These are phyloP conservation scores for Tuber microsphaerosporum DNA, from an alignment of 495 filamentous ascomycete species.

Conservation along the genomic window DNA sequence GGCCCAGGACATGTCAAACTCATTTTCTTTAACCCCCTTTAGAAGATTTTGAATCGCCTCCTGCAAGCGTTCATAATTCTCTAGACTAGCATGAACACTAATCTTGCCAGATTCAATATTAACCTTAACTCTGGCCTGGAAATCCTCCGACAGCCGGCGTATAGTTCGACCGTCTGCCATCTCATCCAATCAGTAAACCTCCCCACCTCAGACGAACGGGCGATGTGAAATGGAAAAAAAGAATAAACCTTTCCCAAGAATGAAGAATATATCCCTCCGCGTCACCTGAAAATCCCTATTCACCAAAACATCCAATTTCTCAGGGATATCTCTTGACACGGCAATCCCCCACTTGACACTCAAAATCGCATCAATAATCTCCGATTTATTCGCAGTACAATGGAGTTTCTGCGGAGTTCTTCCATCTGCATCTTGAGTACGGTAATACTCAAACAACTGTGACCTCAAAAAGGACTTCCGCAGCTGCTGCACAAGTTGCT, in stretches of 20 bases:
- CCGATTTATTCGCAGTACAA: constrained; percentile 11
- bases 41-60: constrained; percentile 23
- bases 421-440: neutral
- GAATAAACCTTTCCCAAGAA: constrained; percentile 37
- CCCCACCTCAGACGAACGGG: neutral
- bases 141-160: constrained; percentile 32
- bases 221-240: neutral
- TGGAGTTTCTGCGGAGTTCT: neutral
- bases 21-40: constrained; percentile 24
- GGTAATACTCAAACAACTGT: constrained; percentile 32
- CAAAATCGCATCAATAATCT: constrained; percentile 28
- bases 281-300: constrained; percentile 18
- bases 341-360: constrained; percentile 28
- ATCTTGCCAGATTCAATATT: constrained; percentile 27
- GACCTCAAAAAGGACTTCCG: constrained; percentile 21
- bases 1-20: constrained; percentile 34
- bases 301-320: constrained; percentile 37
- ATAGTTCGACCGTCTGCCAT: constrained; percentile 34
- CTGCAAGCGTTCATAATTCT: constrained; percentile 34
- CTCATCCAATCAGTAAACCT: constrained; percentile 19
- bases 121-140: constrained; percentile 33
- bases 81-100: constrained; percentile 24
- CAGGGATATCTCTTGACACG: constrained; percentile 33
- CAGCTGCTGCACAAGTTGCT: constrained; percentile 29
- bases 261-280: constrained; percentile 39